These are phyloP conservation scores for Talaromyces sp. DNA, from an alignment of 2,329 filamentous ascomycete species.

Conservation along the genomic window DNA sequence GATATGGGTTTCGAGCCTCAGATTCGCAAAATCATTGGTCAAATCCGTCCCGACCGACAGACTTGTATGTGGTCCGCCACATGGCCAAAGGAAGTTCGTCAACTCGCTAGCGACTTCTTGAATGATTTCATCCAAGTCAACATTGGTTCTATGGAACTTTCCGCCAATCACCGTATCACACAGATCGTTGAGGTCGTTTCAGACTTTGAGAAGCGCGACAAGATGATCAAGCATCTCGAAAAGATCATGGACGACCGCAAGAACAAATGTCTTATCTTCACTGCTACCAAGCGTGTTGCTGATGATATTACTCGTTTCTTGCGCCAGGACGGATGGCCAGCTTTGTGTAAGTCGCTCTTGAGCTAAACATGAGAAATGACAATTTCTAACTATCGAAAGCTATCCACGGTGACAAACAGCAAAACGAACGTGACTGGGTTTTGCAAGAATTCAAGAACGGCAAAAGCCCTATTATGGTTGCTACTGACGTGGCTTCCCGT, in stretches of 20 bases:
- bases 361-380: not conserved
- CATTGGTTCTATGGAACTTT: conserved; percentile 91
- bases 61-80: conserved; percentile 99
- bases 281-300: conserved; percentile 78
- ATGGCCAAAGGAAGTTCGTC: conserved; percentile 97
- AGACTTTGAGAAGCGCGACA: conserved; percentile 96
- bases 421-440: conserved; percentile 99
- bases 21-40: conserved; percentile 96
- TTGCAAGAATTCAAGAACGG: conserved; percentile 99
- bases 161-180: conserved; percentile 95
- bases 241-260: conserved; percentile 95
- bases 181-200: conserved; percentile 95
- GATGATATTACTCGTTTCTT: conserved; percentile 98
- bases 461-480: conserved; percentile 99
- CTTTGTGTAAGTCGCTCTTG: conserved; percentile 66
- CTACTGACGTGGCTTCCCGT: conserved; percentile 98
- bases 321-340: conserved; percentile 96
- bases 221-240: conserved; percentile 96
- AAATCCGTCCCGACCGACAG: conserved; percentile 97
- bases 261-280: conserved; percentile 96
- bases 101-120: conserved; percentile 84
- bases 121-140: conserved; percentile 98
- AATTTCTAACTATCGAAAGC: conserved; percentile 52
- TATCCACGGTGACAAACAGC: conserved; percentile 98
- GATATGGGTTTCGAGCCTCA: conserved; percentile 99